Evolutionary conservation across 2,329 filamentous ascomycete genomes (phyloP), one percentile per base, ranked within the genome.

Genomic region (Trichoderma asperellum): DNA sequence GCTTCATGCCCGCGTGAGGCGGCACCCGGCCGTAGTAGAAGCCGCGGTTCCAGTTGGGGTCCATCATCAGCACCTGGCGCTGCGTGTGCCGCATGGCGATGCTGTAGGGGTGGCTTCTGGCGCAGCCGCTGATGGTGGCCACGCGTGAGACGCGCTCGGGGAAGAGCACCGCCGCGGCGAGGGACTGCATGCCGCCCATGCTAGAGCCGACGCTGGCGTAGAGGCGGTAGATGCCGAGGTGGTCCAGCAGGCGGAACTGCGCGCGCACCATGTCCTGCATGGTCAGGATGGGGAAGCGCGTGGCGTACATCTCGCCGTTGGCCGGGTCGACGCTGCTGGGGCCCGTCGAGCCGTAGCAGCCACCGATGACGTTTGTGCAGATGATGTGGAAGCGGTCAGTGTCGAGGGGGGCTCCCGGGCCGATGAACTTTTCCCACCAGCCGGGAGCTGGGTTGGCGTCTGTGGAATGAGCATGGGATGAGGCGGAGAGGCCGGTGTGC

Each of bases 371-470:
- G 78, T 99, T 99, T 11, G 96, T 98, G 82, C 96, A 99, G 71
- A 99, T 93, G 70, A 99, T 83, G 77, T 94, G 93, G 83, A 96
- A 97, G 78, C 93, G 95, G 80, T 95, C 83, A 1, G 96, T 99
- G 79, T 99, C 93, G 11, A 99, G 82, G 12, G 93, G 92, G 24
- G 87, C 86, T 0, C 92, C 93, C 0, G 94, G 92, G 0, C 96
- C 96, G 76, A 99, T 98, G 79, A 99, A 99, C 79, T 92, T 95
- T 81, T 99, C 96, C 96, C 96, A 99, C 96, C 96, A 99, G 4
- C 96, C 96, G 0, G 94, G 91, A 78, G 94, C 92, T 0, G 92
- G 87, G 79, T 99, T 99, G 11, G 85, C 83, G 64, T 88, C 85
- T n/a, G 95, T 98, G 69, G 94, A 97, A 77, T 94, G 94, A 2